Base-by-base conservation (phyloP, 2,329 filamentous ascomycete species). In the Fusarium sp. region DNA sequence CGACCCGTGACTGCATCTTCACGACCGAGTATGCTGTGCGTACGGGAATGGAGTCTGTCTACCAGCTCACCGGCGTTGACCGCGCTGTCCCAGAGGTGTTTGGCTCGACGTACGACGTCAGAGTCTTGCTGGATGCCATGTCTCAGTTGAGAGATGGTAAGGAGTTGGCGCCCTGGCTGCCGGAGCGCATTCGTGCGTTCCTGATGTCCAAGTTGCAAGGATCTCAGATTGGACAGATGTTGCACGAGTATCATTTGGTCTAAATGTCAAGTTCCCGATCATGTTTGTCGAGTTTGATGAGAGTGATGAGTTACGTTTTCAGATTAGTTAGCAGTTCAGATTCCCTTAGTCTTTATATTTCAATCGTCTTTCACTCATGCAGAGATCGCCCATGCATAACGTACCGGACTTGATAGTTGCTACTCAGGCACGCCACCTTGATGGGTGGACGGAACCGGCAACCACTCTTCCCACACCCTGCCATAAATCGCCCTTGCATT, bases 11-110 rank as follows among this genome's bases (percentile, higher is more conserved):
- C 40, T 62, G 59, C 69, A 71, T 71, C 27, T 75, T 76, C 42
- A 75, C 72, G 4, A 75, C 73, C 9, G 70, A 86, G 62, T 85
- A 86, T 70, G 82, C 80, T 6, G 79, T 80, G 10, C 74, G 79
- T 8, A 80, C 79, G 2, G 84, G 80, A 27, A 83, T 84, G 79
- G 80, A 84, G 75, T 82, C 84, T 3, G 82, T 84, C 10, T 76
- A 75, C 29, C 69, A 70, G 54, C 73, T 75, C 16, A 61, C 64
- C 2, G 67, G 70, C 6, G 63, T 71, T 4, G 66, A 71, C 25
- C 63, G 66, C 0, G 69, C 66, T 31, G 38, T 71, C 4, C 66
- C 69, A n/a, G 69, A 71, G 35, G 69, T 71, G 11, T 71, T 66
- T 35, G 66, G 52, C 14, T 71, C 66, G n/a, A 71, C 66, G 1